These are phyloP conservation scores for Lunularia cruciata DNA, from an alignment of 225 moss, liverwort and hornwort species.

Conservation along the genomic window DNA sequence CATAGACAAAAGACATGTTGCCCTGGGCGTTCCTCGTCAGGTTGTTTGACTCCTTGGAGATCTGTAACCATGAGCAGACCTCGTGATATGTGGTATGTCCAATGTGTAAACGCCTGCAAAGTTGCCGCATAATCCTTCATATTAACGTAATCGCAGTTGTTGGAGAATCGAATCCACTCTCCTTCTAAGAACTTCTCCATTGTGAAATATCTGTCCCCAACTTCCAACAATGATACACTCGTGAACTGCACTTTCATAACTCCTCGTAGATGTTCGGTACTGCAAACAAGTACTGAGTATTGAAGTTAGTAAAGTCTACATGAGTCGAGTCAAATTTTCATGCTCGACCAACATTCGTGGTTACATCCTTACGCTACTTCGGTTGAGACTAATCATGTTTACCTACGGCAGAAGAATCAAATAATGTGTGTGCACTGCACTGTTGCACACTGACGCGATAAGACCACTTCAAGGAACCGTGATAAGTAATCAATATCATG, in stretches of 20 bases:
- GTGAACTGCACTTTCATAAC: constrained; percentile 65
- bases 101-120: constrained; percentile 71
- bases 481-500: no score
- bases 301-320: neutral
- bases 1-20: constrained; percentile 51
- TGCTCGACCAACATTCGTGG: neutral
- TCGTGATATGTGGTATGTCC: constrained; percentile 61
- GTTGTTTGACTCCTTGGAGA: constrained; percentile 56
- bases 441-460: neutral
- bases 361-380: neutral
- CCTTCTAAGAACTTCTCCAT: constrained; percentile 70
- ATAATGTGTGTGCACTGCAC: no score
- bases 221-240: constrained; percentile 55
- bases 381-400: neutral
- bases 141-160: constrained; percentile 66
- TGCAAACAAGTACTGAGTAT: neutral
- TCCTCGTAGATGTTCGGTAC: neutral
- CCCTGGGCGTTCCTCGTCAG: constrained; percentile 24
- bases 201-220: constrained; percentile 57
- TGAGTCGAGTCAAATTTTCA: neutral
- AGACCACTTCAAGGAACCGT: neutral
- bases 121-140: constrained; percentile 63
- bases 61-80: constrained; percentile 78
- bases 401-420: no score
- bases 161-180: constrained; percentile 63